Evolutionary conservation across 495 filamentous ascomycete species (phyloP).

Genomic region (Choiromyces venosus): DNA sequence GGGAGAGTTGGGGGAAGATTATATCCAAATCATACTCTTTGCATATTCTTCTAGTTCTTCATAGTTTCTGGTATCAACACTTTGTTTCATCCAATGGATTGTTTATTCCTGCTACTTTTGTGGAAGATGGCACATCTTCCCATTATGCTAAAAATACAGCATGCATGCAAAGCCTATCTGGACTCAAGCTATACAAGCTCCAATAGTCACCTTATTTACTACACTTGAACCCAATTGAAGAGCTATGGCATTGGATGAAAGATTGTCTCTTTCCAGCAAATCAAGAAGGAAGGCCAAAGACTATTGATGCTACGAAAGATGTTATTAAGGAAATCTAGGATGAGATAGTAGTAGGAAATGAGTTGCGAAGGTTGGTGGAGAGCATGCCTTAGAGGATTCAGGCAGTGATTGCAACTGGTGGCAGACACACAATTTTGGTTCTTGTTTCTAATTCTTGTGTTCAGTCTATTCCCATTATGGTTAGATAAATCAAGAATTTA

Average conservation of each 20-base stretch:
- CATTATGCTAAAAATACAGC: not conserved
- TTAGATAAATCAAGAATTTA: too few species aligned
- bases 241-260: too few species aligned
- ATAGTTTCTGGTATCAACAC: constrained; percentile 17
- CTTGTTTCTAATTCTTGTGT: too few species aligned
- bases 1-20: constrained; percentile 8
- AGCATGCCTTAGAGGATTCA: too few species aligned
- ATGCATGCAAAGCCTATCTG: not conserved
- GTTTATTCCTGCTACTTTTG: constrained; percentile 4
- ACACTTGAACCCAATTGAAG: constrained; percentile 25
- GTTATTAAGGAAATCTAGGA: too few species aligned
- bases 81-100: not conserved
- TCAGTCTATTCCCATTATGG: too few species aligned
- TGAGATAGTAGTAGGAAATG: too few species aligned
- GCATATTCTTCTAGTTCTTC: constrained; percentile 12
- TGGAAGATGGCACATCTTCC: constrained; percentile 8
- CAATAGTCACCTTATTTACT: constrained; percentile 13
- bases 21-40: constrained; percentile 6
- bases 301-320: too few species aligned
- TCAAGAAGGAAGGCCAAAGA: too few species aligned
- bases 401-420: constrained; percentile 13
- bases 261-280: too few species aligned
- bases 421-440: constrained; percentile 4
- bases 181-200: not conserved
- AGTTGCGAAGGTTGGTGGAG: too few species aligned